Percentiles rank a stretch among this genome's conserved stretches.
These are phyloP conservation scores for Pythium pectinolyticum DNA, from an alignment of 352 stramenopile genomes.

Conservation along the genomic window DNA sequence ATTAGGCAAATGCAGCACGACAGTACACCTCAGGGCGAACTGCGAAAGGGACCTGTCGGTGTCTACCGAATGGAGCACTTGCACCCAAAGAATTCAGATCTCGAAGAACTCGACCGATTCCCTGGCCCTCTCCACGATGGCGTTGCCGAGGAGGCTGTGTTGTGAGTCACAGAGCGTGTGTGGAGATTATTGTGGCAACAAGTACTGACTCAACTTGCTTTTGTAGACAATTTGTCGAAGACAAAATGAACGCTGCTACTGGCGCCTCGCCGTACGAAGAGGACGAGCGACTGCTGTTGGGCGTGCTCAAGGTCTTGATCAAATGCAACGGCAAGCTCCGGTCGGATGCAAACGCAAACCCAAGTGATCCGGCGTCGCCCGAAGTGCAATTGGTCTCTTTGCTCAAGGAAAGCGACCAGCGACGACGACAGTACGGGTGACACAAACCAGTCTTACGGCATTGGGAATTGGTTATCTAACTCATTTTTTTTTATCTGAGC, in stretches of 20 bases:
- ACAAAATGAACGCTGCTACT: constrained; percentile 42
- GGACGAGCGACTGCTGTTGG: constrained; percentile 68
- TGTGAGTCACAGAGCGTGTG: background rate
- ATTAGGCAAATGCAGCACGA: constrained; percentile 55
- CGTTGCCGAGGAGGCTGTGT: constrained; percentile 43
- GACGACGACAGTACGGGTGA: constrained; percentile 44
- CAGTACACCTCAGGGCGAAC: constrained; percentile 49
- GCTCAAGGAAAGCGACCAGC: constrained; percentile 67
- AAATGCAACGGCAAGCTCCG: constrained; percentile 81
- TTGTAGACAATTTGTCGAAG: constrained; percentile 54
- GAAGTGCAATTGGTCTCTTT: constrained; percentile 68
- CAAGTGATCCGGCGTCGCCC: constrained; percentile 57
- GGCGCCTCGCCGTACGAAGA: constrained; percentile 40
- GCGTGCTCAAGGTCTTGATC: constrained; percentile 68
- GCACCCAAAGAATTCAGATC: constrained; percentile 65
- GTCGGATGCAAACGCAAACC: constrained; percentile 45
- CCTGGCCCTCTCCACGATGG: constrained; percentile 73
- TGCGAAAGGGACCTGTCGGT: constrained; percentile 79
- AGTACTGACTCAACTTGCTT: background rate
- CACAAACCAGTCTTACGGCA: too few species aligned
- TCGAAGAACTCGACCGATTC: constrained; percentile 73
- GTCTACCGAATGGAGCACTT: constrained; percentile 83
- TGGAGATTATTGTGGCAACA: too few species aligned
- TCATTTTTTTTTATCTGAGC: background rate
- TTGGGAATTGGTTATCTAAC: constrained; percentile 2